Percentiles rank a stretch among this genome's conserved stretches.
phyloP scores from a whole-genome alignment of 306 rosid genomes.

The Vicia villosa region DNA sequence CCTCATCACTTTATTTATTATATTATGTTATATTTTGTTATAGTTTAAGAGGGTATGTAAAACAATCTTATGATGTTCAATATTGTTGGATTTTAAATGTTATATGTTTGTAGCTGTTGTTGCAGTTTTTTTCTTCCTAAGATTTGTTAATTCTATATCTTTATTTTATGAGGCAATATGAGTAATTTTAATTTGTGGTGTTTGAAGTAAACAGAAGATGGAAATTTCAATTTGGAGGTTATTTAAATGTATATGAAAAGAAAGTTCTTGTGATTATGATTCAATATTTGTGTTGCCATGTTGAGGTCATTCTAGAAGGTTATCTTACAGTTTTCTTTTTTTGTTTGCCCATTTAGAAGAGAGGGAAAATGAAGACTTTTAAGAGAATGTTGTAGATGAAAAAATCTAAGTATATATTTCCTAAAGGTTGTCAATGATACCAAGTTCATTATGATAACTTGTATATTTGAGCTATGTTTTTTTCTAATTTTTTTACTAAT shows the following conservation, averaged over 20 bases:
- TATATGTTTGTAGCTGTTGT: neutral
- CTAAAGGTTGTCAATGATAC: too few species aligned
- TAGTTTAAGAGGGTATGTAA: neutral
- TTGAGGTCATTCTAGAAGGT: too few species aligned
- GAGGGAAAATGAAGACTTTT: too few species aligned
- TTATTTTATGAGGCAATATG: neutral
- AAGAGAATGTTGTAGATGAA: too few species aligned
- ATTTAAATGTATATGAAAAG: neutral
- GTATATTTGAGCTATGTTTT: too few species aligned
- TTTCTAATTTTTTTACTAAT: too few species aligned
- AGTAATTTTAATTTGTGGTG: neutral
- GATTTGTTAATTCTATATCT: neutral
- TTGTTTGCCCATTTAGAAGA: too few species aligned
- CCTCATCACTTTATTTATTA: neutral
- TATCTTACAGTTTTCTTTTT: too few species aligned
- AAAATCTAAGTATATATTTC: too few species aligned
- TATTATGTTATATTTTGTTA: neutral
- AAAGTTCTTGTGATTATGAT: neutral
- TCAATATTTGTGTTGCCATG: neutral
- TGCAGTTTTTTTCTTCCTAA: neutral
- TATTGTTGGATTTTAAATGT: conserved; percentile 23
- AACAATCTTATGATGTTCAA: neutral
- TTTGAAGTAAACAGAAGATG: neutral
- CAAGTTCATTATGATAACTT: too few species aligned
- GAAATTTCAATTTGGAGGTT: neutral